Evolutionary conservation across 1,284 basidiomycete genomes (phyloP).

Genomic region (Mixia osmundae): DNA sequence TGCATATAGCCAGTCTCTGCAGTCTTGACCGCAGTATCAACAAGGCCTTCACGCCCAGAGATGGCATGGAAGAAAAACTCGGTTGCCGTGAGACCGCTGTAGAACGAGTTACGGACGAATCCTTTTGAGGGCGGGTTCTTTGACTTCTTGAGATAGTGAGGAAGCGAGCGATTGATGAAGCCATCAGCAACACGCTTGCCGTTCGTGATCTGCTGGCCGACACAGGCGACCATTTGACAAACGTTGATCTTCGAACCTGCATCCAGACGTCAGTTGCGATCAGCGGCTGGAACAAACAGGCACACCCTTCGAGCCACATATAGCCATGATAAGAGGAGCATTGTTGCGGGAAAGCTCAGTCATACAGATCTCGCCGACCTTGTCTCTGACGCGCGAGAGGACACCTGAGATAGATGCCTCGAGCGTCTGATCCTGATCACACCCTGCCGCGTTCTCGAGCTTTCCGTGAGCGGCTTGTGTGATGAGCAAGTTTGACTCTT

Average conservation of each 20-base stretch:
- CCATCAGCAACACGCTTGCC: slow-evolving; percentile 97
- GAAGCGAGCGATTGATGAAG: slow-evolving; percentile 94
- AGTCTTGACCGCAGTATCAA: slow-evolving; percentile 98
- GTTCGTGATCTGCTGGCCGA: slow-evolving; percentile 95
- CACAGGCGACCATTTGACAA: slow-evolving; percentile 99
- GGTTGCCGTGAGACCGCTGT: slow-evolving; percentile 74
- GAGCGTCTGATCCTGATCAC: slow-evolving; percentile 87
- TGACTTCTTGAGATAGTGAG: slow-evolving; percentile 95
- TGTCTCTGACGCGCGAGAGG: slow-evolving; percentile 80
- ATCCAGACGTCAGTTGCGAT: neutral
- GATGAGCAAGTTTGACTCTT: slow-evolving; percentile 67
- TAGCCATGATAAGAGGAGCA: slow-evolving; percentile 95
- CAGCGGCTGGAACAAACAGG: neutral
- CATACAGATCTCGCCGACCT: slow-evolving; percentile 96
- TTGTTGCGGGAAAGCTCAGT: slow-evolving; percentile 87
- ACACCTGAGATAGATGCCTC: slow-evolving; percentile 87
- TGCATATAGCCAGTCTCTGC: slow-evolving; percentile 99
- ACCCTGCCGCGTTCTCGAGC: slow-evolving; percentile 86
- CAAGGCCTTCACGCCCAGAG: slow-evolving; percentile 90
- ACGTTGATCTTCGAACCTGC: slow-evolving; percentile 96
- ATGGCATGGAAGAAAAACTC: slow-evolving; percentile 99
- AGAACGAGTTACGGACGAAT: slow-evolving; percentile 92
- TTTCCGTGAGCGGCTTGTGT: slow-evolving; percentile 72
- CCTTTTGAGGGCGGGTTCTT: slow-evolving; percentile 94
- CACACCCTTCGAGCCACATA: slow-evolving; percentile 89